Base-by-base conservation (phyloP, 768 basidiomycete species). In the Dentipellis sp. region DNA sequence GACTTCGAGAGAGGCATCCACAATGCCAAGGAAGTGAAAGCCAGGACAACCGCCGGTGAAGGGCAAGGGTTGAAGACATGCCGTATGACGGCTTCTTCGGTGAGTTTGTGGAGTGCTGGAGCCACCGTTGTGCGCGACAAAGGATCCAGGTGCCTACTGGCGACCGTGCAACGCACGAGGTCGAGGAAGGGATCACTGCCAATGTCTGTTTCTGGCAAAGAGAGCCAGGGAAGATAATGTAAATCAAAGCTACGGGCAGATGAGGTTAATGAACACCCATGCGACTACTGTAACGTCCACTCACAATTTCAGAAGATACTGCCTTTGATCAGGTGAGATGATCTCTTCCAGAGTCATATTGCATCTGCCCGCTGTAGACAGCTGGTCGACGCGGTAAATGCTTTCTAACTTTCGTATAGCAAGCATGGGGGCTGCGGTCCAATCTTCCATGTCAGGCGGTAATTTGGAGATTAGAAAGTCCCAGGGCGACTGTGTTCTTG, bases 151-250 rank as follows among this genome's bases (percentile, higher is more conserved):
- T 78, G 77, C 40, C 77, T 67, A 36, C 75, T 74, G 14, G 77
- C 72, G 22, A 78, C 63, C 39, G 74, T 74, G 56, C 77, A 78
- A 23, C 78, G 73, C 10, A 74, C 75, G 35, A 78, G 67, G 50
- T 74, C 69, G 14, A 78, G 64, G 22, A 78, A 61, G 14, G 71
- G 66, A 50, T 64, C 65, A 48, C 69, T 68, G 36, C 59, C 64
- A 8, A 65, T 65, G 36, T 60, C 63, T 22, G 64, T 58, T 2
- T 69, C 72, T 5, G 72, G 72, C 10, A 77, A 58, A 51, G 67
- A 68, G 19, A 78, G 54, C 77, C 77, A 78, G 29, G 77, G 77
- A 12, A 61, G 67, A 53, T 78, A 76, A 19, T 68, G 67, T 50
- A 67, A 66, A 53, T 77, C 73, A 53, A 77, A 78, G 52, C 76